These are phyloP conservation scores for Magnolia changhungtana DNA, from an alignment of 164 flowering plant species.

Conservation along the genomic window DNA sequence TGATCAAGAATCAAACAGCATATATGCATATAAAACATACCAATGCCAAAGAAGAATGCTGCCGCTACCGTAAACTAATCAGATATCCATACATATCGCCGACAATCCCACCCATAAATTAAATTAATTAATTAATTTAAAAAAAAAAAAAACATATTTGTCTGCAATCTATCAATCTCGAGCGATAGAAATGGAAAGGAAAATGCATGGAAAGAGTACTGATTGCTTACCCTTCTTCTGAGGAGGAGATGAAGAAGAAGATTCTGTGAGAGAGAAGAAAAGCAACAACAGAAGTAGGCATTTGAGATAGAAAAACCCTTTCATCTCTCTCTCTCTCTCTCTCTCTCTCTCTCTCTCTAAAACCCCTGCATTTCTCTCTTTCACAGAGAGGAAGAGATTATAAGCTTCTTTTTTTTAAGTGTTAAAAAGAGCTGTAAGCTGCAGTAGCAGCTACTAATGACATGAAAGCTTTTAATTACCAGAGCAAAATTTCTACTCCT, in stretches of 20 bases:
- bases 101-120: too few relatives aligned
- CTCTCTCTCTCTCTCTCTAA: neutral
- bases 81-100: too few relatives aligned
- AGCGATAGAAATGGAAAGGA: neutral
- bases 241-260: neutral
- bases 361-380: neutral
- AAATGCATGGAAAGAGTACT: neutral
- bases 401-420: neutral
- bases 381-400: too few relatives aligned
- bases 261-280: neutral
- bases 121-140: too few relatives aligned
- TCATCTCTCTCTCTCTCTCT: neutral
- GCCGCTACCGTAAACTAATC: too few relatives aligned
- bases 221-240: neutral
- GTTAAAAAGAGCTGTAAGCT: neutral
- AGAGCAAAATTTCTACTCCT: too few relatives aligned
- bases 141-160: neutral
- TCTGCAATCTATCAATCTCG: neutral
- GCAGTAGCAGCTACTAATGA: neutral
- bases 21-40: too few relatives aligned
- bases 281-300: neutral
- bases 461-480: neutral
- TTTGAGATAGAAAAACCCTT: neutral
- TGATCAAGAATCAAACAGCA: too few relatives aligned
- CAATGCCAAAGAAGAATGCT: too few relatives aligned